Base-by-base conservation (phyloP, 2,329 filamentous ascomycete species). In the Phialocephala sp. region DNA sequence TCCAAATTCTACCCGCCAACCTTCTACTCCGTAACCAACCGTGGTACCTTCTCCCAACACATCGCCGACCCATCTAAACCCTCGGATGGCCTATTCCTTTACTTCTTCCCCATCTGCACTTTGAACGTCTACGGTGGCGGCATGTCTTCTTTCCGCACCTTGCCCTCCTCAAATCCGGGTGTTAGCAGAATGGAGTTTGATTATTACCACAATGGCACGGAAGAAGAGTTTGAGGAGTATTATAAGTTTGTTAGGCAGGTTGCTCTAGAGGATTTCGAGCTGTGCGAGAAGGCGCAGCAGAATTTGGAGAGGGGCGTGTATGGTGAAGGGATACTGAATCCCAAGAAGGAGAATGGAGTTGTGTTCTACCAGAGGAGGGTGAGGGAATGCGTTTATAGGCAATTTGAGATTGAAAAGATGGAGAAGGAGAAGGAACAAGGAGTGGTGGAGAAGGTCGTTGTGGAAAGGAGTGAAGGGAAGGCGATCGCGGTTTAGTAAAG, bases 51-150 rank as follows among this genome's bases (percentile, higher is more conserved):
- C 73, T 84, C 81, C 1, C 83, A 84, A 69, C 85, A 87, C 68
- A 78, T 87, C 37, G 83, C 84, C 0, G 83, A 86, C 61, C 82
- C 84, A 0, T 77, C 79, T 36, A 85, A 85, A 59, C 78, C 80
- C 0, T 77, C 83, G 37, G 84, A 87, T 66, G 85, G 85, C 0
- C 74, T 87, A 0, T 86, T 87, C 64, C 76, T 87, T 8, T 87
- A 85, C 68, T 84, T 87, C 77, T 87, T 86, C 71, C 85, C 85
- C 0, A 84, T 81, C 65, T 85, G 82, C 70, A 86, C 83, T 0
- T 71, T 86, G 55, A 86, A 86, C 63, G 81, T 87, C 45, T 87
- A 87, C 63, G 85, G 83, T 0, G 85, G 85, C 0, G 85, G 85
- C 4, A 85, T 87, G 83, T 82, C 81, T 12, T 83, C 80, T 5